Conservation (phyloP, 2,329 filamentous ascomycete genomes). For the Mycosphaerella sp. region DNA sequence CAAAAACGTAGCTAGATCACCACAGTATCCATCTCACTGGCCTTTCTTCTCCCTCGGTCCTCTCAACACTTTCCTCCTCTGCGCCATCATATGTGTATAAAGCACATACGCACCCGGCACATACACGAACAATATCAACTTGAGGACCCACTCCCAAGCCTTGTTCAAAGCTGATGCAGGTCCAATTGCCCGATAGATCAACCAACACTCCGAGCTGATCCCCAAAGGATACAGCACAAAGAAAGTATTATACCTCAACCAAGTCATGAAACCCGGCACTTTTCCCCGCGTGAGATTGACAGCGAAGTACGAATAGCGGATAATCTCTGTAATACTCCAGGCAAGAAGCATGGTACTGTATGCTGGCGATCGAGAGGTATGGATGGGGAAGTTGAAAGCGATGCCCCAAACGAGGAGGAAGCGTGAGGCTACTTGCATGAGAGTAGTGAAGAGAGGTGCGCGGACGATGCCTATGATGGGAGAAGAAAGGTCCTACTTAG, state of each 20-base stretch:
- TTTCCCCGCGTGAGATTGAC: conserved; percentile 54
- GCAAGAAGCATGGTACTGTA: conserved; percentile 77
- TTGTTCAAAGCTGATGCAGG: conserved; percentile 50
- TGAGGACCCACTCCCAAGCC: conserved; percentile 54
- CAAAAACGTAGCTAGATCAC: too few relatives aligned
- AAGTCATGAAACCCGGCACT: conserved; percentile 62
- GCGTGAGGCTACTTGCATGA: conserved; percentile 83
- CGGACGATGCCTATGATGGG: conserved; percentile 64
- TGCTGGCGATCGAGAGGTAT: conserved; percentile 50
- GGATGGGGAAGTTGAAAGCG: conserved; percentile 63
- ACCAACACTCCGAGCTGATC: conserved; percentile 76
- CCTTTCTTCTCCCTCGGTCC: conserved; percentile 47
- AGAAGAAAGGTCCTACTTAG: conserved; percentile 11
- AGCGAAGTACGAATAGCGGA: conserved; percentile 88
- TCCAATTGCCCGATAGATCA: conserved; percentile 63
- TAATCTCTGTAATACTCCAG: conserved; percentile 86
- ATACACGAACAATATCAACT: conserved; percentile 64
- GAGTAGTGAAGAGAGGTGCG: conserved; percentile 74
- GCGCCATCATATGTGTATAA: conserved; percentile 91
- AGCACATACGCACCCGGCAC: conserved; percentile 80
- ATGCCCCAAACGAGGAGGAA: conserved; percentile 86
- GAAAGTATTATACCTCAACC: conserved; percentile 87
- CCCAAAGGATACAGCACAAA: conserved; percentile 88
- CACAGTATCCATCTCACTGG: conserved; percentile 2
- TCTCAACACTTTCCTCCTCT: conserved; percentile 71